Conservation (phyloP, 1,284 basidiomycete species). For the Phellopilus nigrolimitatus region DNA sequence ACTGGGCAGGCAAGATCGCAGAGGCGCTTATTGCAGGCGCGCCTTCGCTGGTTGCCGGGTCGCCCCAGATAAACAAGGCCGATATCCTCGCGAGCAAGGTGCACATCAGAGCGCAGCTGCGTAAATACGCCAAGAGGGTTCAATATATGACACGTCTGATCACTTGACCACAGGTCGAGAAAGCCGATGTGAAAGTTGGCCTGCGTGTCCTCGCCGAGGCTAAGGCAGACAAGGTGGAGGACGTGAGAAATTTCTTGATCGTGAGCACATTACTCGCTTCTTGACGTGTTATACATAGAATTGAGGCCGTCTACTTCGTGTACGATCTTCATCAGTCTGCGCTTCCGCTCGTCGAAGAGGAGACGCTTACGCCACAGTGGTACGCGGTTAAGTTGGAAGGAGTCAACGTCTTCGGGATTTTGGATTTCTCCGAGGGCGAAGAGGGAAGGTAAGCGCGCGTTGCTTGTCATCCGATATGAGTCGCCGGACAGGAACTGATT, state of each 20-base stretch:
- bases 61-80: constrained; percentile 29
- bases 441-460: constrained; percentile 25
- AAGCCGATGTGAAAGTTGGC: constrained; percentile 31
- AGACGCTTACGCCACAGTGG: constrained; percentile 35
- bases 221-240: constrained; percentile 34
- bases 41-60: constrained; percentile 28
- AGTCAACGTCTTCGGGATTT: constrained; percentile 35
- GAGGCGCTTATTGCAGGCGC: constrained; percentile 33
- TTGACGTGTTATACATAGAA: background rate
- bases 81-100: constrained; percentile 35
- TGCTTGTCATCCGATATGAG: background rate
- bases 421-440: constrained; percentile 36
- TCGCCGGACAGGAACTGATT: too few species aligned
- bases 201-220: constrained; percentile 34
- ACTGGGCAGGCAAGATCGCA: constrained; percentile 27
- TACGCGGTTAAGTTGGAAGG: constrained; percentile 37
- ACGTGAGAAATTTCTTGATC: constrained; percentile 35
- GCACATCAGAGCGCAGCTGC: constrained; percentile 17
- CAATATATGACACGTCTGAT: background rate
- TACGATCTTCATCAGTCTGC: constrained; percentile 26
- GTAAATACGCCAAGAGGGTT: too few species aligned
- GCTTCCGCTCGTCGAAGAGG: constrained; percentile 33
- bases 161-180: constrained; percentile 21
- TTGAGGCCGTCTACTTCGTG: background rate
- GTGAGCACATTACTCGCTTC: constrained; percentile 25